Base-by-base conservation (phyloP, 2,329 filamentous ascomycete genomes). In the Sporothrix protearum region DNA sequence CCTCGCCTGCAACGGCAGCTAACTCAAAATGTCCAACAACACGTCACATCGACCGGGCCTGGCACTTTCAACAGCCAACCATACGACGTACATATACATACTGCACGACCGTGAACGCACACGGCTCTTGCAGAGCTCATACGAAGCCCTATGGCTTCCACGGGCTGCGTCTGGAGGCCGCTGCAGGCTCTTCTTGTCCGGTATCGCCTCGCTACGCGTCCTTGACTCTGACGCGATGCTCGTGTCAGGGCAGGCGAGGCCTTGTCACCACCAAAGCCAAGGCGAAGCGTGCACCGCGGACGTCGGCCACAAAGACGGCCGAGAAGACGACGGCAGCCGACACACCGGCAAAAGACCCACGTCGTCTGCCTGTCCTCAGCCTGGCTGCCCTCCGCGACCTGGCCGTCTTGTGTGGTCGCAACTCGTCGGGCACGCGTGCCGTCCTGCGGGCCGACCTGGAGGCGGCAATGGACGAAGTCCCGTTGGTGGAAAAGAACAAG, bases 331-430 rank as follows among this genome's bases (percentile, higher is more conserved):
- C n/a, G n/a, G n/a, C n/a, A 25, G 49, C 10, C 9, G 45, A 22
- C 42, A 8, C 63, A 8, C 22, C 63, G 2, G 25, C 22, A 28
- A 14, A 5, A 8, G 64, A 36, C 45, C 9, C 45, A 28, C 45
- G 45, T 33, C 45, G 45, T 33, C 45, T 67, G 1, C 64, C 64
- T 1, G 4, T n/a, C 5, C 68, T 70, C 30, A 61, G 19, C 4
- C 55, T 73, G 14, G 12, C 70, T 2, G 12, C 70, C 3, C 69
- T 93, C 28, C 87, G 88, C 76, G 80, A 83, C 47, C 79, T 92
- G 49, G 88, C 90, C 5, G 83, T 85, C 57, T 83, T 86, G 72
- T 90, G 89, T 71, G 91, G 91, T 9, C 83, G 89, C 47, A 81
- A 84, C 30, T 84, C 81, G 1, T 83, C 86, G 0, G 91, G 91